Evolutionary conservation across 2,329 filamentous ascomycete genomes (phyloP).

Genomic region (Incumbomyces lentus): DNA sequence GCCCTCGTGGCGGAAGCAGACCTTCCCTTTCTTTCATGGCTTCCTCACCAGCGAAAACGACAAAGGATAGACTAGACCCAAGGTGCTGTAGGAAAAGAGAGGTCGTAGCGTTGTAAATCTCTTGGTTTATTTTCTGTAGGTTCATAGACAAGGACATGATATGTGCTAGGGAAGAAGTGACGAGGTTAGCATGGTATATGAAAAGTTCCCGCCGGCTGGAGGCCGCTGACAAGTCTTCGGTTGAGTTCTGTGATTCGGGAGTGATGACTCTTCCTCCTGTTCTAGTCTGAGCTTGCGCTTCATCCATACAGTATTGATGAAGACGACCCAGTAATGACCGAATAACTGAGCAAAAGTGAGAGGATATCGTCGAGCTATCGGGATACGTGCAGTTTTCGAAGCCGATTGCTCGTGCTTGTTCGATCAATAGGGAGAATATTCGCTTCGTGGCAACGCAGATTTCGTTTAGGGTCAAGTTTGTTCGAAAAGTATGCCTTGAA

Average conservation of each 20-base stretch:
- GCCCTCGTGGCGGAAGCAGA: conserved; percentile 24
- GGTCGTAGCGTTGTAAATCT: conserved; percentile 14
- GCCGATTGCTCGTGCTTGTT: neutral
- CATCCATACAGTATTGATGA: conserved; percentile 14
- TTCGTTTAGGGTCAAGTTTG: neutral
- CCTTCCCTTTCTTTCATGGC: conserved; percentile 1
- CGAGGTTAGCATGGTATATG: neutral
- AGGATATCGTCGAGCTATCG: neutral
- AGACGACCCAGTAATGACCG: conserved; percentile 12
- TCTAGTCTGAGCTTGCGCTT: conserved; percentile 7
- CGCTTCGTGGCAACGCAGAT: neutral
- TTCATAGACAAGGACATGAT: conserved; percentile 12
- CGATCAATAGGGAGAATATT: neutral
- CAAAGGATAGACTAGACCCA: conserved; percentile 16
- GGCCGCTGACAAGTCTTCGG: neutral
- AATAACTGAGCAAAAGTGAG: conserved; percentile 9
- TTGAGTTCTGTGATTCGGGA: neutral
- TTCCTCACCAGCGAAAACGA: conserved; percentile 12
- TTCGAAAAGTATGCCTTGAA: neutral
- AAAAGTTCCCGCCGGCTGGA: neutral
- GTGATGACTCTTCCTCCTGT: conserved; percentile 3
- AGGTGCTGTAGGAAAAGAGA: conserved; percentile 17
- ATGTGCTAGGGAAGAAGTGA: neutral
- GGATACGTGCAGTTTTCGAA: neutral
- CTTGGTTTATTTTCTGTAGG: conserved; percentile 8